These are phyloP conservation scores for Actinidia chinensis DNA, from an alignment of 179 eudicot genomes.

Conservation along the genomic window DNA sequence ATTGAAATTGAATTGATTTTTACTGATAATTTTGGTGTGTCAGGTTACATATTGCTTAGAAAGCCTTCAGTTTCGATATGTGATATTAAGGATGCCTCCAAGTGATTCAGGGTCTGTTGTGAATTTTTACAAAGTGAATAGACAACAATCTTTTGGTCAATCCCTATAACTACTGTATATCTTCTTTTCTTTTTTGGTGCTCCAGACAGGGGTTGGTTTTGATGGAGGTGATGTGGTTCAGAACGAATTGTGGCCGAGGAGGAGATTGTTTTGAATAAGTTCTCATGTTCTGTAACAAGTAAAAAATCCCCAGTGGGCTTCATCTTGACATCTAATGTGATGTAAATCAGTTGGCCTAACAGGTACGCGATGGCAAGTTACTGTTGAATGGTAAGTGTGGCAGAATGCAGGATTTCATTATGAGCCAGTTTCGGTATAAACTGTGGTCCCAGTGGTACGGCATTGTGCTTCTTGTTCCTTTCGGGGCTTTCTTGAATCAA, in stretches of 20 bases:
- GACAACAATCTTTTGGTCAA: background rate
- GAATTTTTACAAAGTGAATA: background rate
- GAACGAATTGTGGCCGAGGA: constrained; percentile 86
- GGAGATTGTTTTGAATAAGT: constrained; percentile 80
- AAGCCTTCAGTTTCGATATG: constrained; percentile 63
- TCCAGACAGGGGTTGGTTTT: constrained; percentile 24
- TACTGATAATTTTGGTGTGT: constrained; percentile 4
- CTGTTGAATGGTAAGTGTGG: constrained; percentile 61
- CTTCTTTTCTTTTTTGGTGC: constrained; percentile 41
- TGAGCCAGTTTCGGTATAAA: constrained; percentile 79
- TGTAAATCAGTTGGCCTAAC: constrained; percentile 2
- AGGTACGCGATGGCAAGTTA: constrained; percentile 81
- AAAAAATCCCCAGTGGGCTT: background rate
- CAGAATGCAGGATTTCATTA: constrained; percentile 81
- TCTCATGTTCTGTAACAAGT: background rate
- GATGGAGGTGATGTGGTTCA: constrained; percentile 54
- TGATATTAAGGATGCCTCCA: constrained; percentile 62
- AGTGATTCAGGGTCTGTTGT: constrained; percentile 52
- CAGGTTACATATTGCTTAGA: constrained; percentile 64
- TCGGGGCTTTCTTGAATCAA: background rate
- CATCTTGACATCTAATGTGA: background rate
- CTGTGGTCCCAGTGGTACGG: constrained; percentile 77
- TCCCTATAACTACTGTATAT: constrained; percentile 15
- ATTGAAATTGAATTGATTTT: background rate
- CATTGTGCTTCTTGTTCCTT: constrained; percentile 3